Evolutionary conservation across 306 rosid genomes (phyloP).

Genomic region (Luffa acutangula): DNA sequence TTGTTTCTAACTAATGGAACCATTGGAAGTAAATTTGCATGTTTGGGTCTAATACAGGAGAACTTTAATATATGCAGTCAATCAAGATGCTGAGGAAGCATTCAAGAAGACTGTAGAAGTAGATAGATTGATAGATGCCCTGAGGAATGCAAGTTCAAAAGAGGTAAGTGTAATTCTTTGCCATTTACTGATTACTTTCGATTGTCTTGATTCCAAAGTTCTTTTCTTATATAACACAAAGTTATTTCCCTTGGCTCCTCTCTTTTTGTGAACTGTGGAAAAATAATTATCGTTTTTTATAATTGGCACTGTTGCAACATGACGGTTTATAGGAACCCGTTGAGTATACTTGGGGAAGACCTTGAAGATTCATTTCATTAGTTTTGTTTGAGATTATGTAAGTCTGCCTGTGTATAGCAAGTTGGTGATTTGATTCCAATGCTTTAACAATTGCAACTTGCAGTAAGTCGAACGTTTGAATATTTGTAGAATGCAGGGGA

Average conservation of each 20-base stretch:
- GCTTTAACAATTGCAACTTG: neutral
- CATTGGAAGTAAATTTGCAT: constrained; percentile 38
- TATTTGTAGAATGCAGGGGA: neutral
- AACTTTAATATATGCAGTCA: constrained; percentile 90
- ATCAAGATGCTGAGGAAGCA: constrained; percentile 79
- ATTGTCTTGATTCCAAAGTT: neutral
- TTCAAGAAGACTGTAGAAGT: constrained; percentile 81
- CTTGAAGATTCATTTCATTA: neutral
- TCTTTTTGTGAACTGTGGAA: neutral
- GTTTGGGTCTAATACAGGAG: constrained; percentile 84
- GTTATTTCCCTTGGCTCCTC: neutral
- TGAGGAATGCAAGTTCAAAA: constrained; percentile 61
- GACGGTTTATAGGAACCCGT: neutral
- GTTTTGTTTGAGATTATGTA: neutral
- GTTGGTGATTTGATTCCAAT: neutral
- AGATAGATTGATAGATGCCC: constrained; percentile 70
- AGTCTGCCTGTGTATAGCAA: neutral
- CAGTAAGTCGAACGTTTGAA: neutral
- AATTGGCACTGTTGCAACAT: neutral
- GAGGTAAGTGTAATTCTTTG: constrained; percentile 29
- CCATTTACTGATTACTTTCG: neutral
- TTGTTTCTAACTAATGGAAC: constrained; percentile 5
- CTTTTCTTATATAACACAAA: neutral
- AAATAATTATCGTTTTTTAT: neutral
- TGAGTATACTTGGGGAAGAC: neutral